Conservation (phyloP, 202 grass and related monocot species). For the Setaria viridis region DNA sequence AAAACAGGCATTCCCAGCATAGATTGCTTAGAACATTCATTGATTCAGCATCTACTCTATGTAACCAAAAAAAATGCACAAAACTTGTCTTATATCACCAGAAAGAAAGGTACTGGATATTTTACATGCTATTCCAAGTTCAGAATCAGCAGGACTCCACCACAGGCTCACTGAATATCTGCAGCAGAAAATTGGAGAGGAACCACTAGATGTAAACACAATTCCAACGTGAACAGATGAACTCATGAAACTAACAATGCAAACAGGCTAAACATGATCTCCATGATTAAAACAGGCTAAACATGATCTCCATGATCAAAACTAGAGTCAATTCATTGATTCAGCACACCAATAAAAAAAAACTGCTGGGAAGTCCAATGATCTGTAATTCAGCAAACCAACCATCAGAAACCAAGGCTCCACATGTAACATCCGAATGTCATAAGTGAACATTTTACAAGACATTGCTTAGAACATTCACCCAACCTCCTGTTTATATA, state of each 20-base stretch:
- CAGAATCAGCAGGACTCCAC: constrained; percentile 10
- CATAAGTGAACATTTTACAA: constrained; percentile 5
- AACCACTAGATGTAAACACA: background rate
- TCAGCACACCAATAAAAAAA: background rate
- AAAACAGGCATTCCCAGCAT: background rate
- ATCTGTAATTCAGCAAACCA: background rate
- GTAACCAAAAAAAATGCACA: background rate
- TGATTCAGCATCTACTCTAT: background rate
- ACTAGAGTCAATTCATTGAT: background rate
- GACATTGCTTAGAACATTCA: constrained; percentile 19
- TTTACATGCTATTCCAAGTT: background rate
- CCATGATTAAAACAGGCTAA: background rate
- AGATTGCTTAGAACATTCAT: background rate
- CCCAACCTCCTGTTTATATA: constrained; percentile 27
- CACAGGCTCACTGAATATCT: background rate
- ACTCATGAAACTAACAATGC: background rate
- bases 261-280: background rate
- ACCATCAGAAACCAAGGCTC: constrained; percentile 18
- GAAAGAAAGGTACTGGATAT: constrained; percentile 11
- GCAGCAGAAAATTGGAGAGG: background rate
- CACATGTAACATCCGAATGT: background rate
- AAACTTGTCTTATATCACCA: background rate
- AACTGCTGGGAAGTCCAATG: background rate
- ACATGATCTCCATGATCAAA: background rate
- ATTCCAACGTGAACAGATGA: background rate